Evolutionary conservation across 352 stramenopile genomes (phyloP).

Genomic region (Globisporangium mamillatum): DNA sequence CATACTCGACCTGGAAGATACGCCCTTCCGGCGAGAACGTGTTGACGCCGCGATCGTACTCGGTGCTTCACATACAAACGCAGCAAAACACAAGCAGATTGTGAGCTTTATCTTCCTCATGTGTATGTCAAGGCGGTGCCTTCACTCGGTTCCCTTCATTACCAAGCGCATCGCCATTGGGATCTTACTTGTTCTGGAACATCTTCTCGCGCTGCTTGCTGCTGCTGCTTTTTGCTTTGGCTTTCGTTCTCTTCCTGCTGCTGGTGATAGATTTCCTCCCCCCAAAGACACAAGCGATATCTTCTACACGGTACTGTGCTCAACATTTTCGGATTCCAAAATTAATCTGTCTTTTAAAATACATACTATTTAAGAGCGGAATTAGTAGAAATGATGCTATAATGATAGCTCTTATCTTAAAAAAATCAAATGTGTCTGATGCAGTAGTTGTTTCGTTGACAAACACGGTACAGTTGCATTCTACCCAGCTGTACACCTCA

Average conservation of each 20-base stretch:
- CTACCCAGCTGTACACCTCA: background rate
- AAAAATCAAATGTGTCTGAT: background rate
- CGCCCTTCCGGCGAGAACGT: slow-evolving; percentile 99
- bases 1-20: slow-evolving; percentile 99
- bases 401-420: too few relatives aligned
- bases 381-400: background rate
- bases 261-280: slow-evolving; percentile 21
- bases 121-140: background rate
- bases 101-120: background rate
- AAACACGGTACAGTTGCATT: too few relatives aligned
- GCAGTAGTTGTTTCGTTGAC: background rate
- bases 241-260: slow-evolving; percentile 22
- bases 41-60: slow-evolving; percentile 99
- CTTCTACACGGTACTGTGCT: slow-evolving; percentile 17
- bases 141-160: background rate
- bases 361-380: background rate
- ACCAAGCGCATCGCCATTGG: background rate
- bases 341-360: background rate
- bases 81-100: background rate
- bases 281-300: slow-evolving; percentile 26
- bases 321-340: background rate
- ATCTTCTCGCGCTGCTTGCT: slow-evolving; percentile 25
- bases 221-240: slow-evolving; percentile 8
- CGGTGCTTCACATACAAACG: slow-evolving; percentile 64
- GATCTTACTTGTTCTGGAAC: slow-evolving; percentile 60